Conservation (phyloP, 768 basidiomycete genomes). For the Rhodotorula babjevae region DNA sequence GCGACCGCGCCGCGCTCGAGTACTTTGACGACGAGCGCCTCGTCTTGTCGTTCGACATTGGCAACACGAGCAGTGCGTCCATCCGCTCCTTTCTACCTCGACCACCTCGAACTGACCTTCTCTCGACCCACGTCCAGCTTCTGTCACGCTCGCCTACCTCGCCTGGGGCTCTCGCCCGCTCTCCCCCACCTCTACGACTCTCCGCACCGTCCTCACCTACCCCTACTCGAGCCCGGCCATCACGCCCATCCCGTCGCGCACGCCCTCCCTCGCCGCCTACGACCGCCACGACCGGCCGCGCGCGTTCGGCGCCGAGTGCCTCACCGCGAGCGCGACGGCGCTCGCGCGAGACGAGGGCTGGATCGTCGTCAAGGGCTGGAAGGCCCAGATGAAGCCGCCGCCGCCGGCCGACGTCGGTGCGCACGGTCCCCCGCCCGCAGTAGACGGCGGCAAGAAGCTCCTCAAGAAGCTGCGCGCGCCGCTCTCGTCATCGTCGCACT, state of each 20-base stretch:
- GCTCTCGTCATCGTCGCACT: rapidly evolving
- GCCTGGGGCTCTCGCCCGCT: conserved; percentile 1
- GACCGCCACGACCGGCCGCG: conserved; percentile 8
- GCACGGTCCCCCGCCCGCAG: too few relatives aligned
- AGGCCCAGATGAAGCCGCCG: conserved; percentile 15
- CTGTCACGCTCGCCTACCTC: conserved; percentile 23
- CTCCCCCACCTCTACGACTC: background rate
- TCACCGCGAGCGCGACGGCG: background rate
- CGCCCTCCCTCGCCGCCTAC: conserved; percentile 14
- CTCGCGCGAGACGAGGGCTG: conserved; percentile 7
- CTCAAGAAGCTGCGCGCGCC: background rate
- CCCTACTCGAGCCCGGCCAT: background rate
- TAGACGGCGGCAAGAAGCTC: background rate
- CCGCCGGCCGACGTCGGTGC: too few relatives aligned
- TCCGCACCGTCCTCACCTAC: conserved; percentile 18
- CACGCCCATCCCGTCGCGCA: conserved; percentile 9
- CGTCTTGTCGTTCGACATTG: conserved; percentile 16
- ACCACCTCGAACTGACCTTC: background rate
- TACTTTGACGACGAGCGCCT: conserved; percentile 6
- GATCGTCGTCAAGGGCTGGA: conserved; percentile 17
- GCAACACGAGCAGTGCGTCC: conserved; percentile 17
- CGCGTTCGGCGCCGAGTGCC: conserved; percentile 9
- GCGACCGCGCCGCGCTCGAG: background rate
- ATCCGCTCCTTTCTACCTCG: too few relatives aligned
- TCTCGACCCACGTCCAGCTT: background rate